phyloP scores from a whole-genome alignment of 2,329 filamentous ascomycete genomes.

The Ophiostoma sp. region DNA sequence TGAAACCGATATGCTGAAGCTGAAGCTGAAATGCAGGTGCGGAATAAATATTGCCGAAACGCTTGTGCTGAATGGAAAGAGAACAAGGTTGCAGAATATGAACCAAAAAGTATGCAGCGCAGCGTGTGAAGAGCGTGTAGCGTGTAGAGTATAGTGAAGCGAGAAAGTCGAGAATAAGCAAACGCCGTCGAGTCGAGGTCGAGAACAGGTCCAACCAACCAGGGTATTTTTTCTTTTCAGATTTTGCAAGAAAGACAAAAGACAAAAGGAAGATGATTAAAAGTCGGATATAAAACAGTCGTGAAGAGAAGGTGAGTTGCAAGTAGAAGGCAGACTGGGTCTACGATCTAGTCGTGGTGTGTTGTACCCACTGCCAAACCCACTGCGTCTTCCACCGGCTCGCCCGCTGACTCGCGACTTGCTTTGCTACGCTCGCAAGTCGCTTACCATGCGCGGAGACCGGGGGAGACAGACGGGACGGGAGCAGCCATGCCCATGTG shows the following conservation, averaged over 20 bases:
- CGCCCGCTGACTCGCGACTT: too few species aligned
- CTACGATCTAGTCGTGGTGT: background rate
- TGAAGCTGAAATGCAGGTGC: background rate
- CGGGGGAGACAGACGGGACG: slow-evolving; percentile 61
- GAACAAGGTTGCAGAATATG: slow-evolving; percentile 1
- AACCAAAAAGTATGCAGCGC: background rate
- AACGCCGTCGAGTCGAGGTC: slow-evolving; percentile 5
- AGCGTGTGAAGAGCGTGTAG: too few species aligned
- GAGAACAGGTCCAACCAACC: slow-evolving; percentile 30
- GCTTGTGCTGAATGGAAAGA: slow-evolving; percentile 24
- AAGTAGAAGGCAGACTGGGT: background rate
- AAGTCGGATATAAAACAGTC: background rate
- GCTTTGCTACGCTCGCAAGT: too few species aligned
- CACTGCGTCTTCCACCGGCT: background rate
- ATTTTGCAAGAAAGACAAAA: slow-evolving; percentile 26
- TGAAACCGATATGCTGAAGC: slow-evolving; percentile 25
- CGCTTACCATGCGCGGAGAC: slow-evolving; percentile 35
- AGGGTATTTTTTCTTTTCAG: slow-evolving; percentile 31
- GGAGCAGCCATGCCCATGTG: slow-evolving; percentile 81
- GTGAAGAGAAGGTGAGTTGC: background rate
- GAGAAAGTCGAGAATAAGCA: background rate
- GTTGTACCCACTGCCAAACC: background rate
- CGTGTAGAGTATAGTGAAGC: background rate
- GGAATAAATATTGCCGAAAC: slow-evolving; percentile 19
- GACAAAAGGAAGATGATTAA: slow-evolving; percentile 9